Evolutionary conservation across 495 filamentous ascomycete species (phyloP), one percentile per base, ranked within the genome.

Genomic region (Penicillium waksmanii): DNA sequence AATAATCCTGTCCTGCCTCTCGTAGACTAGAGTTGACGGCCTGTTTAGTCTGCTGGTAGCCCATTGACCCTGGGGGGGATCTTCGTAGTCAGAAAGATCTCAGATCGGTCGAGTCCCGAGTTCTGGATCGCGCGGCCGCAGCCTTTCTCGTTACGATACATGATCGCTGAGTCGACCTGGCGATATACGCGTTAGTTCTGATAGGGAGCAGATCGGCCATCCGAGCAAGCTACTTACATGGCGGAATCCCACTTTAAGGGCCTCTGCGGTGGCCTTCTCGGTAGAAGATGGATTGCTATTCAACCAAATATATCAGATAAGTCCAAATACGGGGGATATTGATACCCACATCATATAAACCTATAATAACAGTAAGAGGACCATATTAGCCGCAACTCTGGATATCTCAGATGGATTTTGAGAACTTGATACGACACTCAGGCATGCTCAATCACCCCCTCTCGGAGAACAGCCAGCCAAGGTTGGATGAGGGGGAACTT

Each of bases 331-430:
- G 10, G n/a, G 27, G 17, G 31, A 5, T 10, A 13, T 27, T 23
- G 52, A 52, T 33, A 61, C 63, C 36, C 74, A 92, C 87, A 87
- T 92, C 80, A 91, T 83, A 61, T 88, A 93, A 55, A 92, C 85
- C 89, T 90, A 63, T 53, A 31, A 51, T 46, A 23, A 36, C 36
- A 44, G 2, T 4, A 12, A 12, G 12, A 6, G 15, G 3, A 7
- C 15, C 42, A 44, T 18, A 9, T 44, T 40, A 40, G 36, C 36
- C n/a, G 27, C 27, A 31, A 2, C 27, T 31, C 27, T 31, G 27
- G 6, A 4, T 31, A 31, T 31, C 3, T 9, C 6, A 9, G 8
- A 31, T 0, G 27, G 1, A 3, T 1, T 9, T 9, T 31, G 27
- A 31, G 27, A 5, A 31, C 27, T 31, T 31, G 27, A 1, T 7